These are phyloP conservation scores for Corynascus novoguineensis DNA, from an alignment of 495 filamentous ascomycete genomes.

Conservation along the genomic window DNA sequence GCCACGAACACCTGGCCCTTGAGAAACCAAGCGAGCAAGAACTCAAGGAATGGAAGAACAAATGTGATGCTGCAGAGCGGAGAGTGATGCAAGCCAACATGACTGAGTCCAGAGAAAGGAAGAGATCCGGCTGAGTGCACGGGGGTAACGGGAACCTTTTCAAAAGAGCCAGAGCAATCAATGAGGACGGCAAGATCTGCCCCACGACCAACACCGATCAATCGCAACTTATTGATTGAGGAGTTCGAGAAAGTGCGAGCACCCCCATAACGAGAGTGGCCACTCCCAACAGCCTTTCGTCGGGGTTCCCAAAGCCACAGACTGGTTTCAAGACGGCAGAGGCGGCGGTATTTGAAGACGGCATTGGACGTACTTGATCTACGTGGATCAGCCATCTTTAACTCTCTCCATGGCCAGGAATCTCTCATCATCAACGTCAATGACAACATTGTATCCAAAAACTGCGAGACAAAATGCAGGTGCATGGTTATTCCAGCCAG, in stretches of 20 bases:
- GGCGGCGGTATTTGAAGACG: too few species aligned
- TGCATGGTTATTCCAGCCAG: too few species aligned
- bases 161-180: not conserved
- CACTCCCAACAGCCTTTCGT: constrained; percentile 1
- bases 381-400: too few species aligned
- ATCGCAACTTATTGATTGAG: constrained; percentile 7
- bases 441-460: too few species aligned
- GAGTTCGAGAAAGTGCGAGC: not conserved
- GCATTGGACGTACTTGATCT: too few species aligned
- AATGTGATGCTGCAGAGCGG: constrained; percentile 6
- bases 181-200: not conserved
- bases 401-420: too few species aligned
- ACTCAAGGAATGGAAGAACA: constrained; percentile 4
- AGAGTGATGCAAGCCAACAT: constrained; percentile 17
- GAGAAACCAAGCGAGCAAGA: constrained; percentile 13
- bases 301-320: not conserved
- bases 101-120: not conserved
- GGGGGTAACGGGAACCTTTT: not conserved
- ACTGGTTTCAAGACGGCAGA: not conserved
- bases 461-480: too few species aligned
- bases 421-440: too few species aligned
- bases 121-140: not conserved
- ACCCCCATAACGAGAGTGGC: not conserved
- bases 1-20: not conserved
- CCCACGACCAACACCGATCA: not conserved